phyloP scores from a whole-genome alignment of 352 stramenopile genomes.

The Pythium phragmitis region DNA sequence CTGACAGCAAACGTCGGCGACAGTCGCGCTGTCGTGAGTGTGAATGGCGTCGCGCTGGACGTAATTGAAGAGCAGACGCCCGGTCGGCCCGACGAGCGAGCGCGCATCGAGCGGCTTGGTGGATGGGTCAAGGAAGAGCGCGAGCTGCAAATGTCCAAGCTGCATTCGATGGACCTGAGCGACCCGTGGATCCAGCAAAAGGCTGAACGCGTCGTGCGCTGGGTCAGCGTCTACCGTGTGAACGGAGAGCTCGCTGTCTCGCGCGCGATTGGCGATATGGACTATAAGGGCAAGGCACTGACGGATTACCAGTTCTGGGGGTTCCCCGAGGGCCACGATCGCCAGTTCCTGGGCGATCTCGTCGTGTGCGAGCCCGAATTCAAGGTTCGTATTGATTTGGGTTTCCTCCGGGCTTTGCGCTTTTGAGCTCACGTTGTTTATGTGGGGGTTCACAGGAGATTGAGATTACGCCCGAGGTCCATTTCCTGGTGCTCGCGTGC shows the following conservation, averaged over 20 bases:
- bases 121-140: slow-evolving; percentile 84
- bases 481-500: slow-evolving; percentile 91
- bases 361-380: slow-evolving; percentile 86
- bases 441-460: slow-evolving; percentile 52
- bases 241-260: slow-evolving; percentile 93
- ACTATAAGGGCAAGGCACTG: slow-evolving; percentile 85
- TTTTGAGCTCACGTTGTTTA: too few species aligned
- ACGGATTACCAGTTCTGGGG: slow-evolving; percentile 82
- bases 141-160: slow-evolving; percentile 84
- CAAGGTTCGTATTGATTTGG: slow-evolving; percentile 31
- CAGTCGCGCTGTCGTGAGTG: slow-evolving; percentile 80
- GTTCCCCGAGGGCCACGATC: slow-evolving; percentile 78
- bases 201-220: slow-evolving; percentile 77
- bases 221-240: slow-evolving; percentile 86
- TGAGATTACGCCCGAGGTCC: slow-evolving; percentile 86
- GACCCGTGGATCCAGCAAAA: slow-evolving; percentile 84
- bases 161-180: slow-evolving; percentile 88
- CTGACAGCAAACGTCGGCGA: slow-evolving; percentile 89
- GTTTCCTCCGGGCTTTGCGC: neutral
- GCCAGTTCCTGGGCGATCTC: slow-evolving; percentile 82
- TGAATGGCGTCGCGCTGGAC: slow-evolving; percentile 73
- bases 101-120: slow-evolving; percentile 67
- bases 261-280: slow-evolving; percentile 90
- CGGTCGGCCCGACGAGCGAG: slow-evolving; percentile 65
- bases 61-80: slow-evolving; percentile 89